These are phyloP conservation scores for Pichia sp. DNA, from an alignment of 1,139 yeast genomes.

Conservation along the genomic window DNA sequence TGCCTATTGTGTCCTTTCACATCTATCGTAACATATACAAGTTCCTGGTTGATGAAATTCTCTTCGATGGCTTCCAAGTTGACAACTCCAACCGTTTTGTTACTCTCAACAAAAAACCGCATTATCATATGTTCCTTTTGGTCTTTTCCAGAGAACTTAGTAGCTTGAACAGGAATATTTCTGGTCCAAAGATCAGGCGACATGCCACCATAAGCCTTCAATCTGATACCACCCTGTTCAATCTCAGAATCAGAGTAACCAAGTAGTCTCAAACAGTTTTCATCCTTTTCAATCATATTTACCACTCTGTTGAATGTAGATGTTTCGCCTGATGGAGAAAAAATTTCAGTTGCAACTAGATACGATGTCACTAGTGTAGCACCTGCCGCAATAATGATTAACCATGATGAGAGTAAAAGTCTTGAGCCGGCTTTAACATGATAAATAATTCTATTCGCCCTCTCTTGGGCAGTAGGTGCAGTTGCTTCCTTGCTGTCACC, in stretches of 20 bases:
- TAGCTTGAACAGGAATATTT: slow-evolving; percentile 64
- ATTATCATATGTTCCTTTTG: slow-evolving; percentile 78
- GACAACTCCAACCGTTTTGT: slow-evolving; percentile 56
- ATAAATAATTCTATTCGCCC: slow-evolving; percentile 30
- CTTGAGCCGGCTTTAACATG: slow-evolving; percentile 51
- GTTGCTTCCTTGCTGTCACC: background rate
- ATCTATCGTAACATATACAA: slow-evolving; percentile 71
- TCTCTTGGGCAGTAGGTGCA: slow-evolving; percentile 16
- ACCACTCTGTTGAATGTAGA: slow-evolving; percentile 86
- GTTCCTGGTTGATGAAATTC: slow-evolving; percentile 63
- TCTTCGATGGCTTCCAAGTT: slow-evolving; percentile 73
- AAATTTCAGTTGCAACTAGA: slow-evolving; percentile 68
- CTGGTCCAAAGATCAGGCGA: slow-evolving; percentile 75
- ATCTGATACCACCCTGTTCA: slow-evolving; percentile 37
- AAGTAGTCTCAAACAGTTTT: slow-evolving; percentile 53
- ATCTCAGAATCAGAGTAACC: slow-evolving; percentile 41
- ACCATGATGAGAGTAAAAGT: slow-evolving; percentile 54
- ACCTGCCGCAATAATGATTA: slow-evolving; percentile 66
- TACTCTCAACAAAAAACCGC: slow-evolving; percentile 83
- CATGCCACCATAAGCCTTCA: slow-evolving; percentile 81
- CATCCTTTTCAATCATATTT: slow-evolving; percentile 64
- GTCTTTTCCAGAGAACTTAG: slow-evolving; percentile 46
- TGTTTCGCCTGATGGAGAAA: slow-evolving; percentile 88
- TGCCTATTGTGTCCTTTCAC: slow-evolving; percentile 65
- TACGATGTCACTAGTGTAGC: slow-evolving; percentile 68